These are phyloP conservation scores for Citeromyces nyonsensis DNA, from an alignment of 805 yeast species.

Conservation along the genomic window DNA sequence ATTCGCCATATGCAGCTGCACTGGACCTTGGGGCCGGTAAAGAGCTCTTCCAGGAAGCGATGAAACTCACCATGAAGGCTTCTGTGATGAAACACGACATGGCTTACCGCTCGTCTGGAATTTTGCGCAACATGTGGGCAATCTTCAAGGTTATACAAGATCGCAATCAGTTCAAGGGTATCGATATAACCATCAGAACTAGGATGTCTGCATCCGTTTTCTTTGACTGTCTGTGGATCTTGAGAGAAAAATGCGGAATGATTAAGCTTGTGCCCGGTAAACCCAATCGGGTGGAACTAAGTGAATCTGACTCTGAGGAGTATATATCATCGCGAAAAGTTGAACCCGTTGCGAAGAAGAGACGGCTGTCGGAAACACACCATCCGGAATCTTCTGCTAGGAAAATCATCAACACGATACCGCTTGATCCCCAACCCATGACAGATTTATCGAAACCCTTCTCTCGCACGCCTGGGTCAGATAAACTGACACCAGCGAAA, in stretches of 20 bases:
- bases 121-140: slow-evolving; percentile 91
- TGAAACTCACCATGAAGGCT: slow-evolving; percentile 56
- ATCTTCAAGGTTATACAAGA: slow-evolving; percentile 56
- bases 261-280: slow-evolving; percentile 33
- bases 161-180: slow-evolving; percentile 20
- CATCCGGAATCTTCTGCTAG: slow-evolving; percentile 64
- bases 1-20: slow-evolving; percentile 54
- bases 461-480: slow-evolving; percentile 3
- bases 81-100: slow-evolving; percentile 85
- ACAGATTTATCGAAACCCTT: slow-evolving; percentile 8
- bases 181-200: slow-evolving; percentile 48
- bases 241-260: slow-evolving; percentile 83
- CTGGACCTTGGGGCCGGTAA: slow-evolving; percentile 63
- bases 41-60: slow-evolving; percentile 50
- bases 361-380: slow-evolving; percentile 36
- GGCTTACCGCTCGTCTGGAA: slow-evolving; percentile 85
- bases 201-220: slow-evolving; percentile 89
- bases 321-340: slow-evolving; percentile 16
- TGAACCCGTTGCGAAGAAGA: slow-evolving; percentile 18
- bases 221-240: slow-evolving; percentile 76
- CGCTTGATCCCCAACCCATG: slow-evolving; percentile 74
- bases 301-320: slow-evolving; percentile 8
- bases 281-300: slow-evolving; percentile 2
- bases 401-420: slow-evolving; percentile 61
- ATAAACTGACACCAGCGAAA: slow-evolving; percentile 1